These are phyloP conservation scores for Aethionema arabicum DNA, from an alignment of 345 rosid genomes.

Conservation along the genomic window DNA sequence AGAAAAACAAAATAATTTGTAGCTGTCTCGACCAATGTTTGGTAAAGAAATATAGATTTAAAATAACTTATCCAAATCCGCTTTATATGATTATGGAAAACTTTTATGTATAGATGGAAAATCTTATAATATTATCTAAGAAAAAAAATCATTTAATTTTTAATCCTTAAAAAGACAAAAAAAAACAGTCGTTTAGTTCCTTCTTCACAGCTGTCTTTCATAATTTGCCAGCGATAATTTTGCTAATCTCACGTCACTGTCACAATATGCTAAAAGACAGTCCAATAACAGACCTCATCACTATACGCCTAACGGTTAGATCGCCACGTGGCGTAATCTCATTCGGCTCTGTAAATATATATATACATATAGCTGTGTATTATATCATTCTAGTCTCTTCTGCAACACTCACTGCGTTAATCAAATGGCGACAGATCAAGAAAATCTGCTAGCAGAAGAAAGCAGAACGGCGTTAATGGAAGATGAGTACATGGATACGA, in stretches of 20 bases:
- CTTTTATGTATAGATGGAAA: too few relatives aligned
- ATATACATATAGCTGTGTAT: not conserved
- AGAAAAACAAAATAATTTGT: too few relatives aligned
- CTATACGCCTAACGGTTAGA: conserved; percentile 8
- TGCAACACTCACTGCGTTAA: not conserved
- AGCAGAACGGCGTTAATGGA: conserved; percentile 14
- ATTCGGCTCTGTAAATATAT: not conserved
- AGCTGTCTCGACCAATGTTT: too few relatives aligned
- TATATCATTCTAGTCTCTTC: not conserved
- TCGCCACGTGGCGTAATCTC: conserved; percentile 16
- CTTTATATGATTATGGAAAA: too few relatives aligned
- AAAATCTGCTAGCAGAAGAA: conserved; percentile 11
- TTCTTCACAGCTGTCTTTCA: conserved; percentile 36
- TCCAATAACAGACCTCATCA: conserved; percentile 20
- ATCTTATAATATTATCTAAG: too few relatives aligned
- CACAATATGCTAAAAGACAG: conserved; percentile 13
- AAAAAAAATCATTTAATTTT: not conserved
- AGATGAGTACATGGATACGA: conserved; percentile 41
- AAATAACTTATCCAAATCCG: too few relatives aligned
- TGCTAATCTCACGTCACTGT: conserved; percentile 23
- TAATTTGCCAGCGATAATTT: conserved; percentile 29
- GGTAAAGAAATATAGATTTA: too few relatives aligned
- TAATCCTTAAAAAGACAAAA: conserved; percentile 31
- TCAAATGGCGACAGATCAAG: conserved; percentile 36
- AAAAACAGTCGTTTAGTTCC: conserved; percentile 34